A percentile compares a stretch with the other conserved stretches of the same genome.
These are phyloP conservation scores for Eucalyptus melliodora DNA, from an alignment of 345 rosid species.

Conservation along the genomic window DNA sequence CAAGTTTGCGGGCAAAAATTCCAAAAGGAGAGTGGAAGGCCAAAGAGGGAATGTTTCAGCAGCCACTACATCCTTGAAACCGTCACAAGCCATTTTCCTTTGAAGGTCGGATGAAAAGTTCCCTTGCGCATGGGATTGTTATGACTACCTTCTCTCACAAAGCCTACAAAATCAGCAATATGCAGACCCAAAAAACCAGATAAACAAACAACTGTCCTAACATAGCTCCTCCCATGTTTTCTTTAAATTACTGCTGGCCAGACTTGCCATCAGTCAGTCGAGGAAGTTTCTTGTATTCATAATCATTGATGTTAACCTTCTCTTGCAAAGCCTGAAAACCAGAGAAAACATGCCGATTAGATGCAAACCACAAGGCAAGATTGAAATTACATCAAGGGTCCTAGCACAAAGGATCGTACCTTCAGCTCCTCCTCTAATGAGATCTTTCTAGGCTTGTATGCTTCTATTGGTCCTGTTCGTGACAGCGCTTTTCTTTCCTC, in stretches of 20 bases:
- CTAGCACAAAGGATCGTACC: slow-evolving; percentile 20
- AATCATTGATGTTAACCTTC: slow-evolving; percentile 70
- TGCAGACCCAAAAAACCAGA: neutral
- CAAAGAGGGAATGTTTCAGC: neutral
- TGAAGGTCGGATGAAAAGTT: neutral
- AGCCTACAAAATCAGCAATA: neutral
- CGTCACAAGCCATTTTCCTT: neutral
- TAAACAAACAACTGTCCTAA: neutral
- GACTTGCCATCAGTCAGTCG: slow-evolving; percentile 55
- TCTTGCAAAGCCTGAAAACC: slow-evolving; percentile 49
- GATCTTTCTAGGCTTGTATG: slow-evolving; percentile 69
- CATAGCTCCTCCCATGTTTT: neutral
- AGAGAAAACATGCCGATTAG: neutral
- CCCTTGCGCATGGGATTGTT: neutral
- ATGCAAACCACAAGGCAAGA: neutral
- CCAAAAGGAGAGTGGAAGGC: neutral
- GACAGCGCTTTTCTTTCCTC: slow-evolving; percentile 75
- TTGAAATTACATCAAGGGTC: neutral
- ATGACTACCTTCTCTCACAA: neutral
- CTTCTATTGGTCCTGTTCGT: slow-evolving; percentile 62
- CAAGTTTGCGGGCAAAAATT: neutral
- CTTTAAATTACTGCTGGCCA: neutral
- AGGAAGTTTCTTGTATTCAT: slow-evolving; percentile 82
- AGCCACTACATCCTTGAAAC: neutral
- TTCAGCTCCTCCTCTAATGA: slow-evolving; percentile 79